A percentile compares a stretch with the other conserved stretches of the same genome.
Evolutionary conservation across 352 stramenopile species (phyloP).

Genomic region (Pythium sp.): DNA sequence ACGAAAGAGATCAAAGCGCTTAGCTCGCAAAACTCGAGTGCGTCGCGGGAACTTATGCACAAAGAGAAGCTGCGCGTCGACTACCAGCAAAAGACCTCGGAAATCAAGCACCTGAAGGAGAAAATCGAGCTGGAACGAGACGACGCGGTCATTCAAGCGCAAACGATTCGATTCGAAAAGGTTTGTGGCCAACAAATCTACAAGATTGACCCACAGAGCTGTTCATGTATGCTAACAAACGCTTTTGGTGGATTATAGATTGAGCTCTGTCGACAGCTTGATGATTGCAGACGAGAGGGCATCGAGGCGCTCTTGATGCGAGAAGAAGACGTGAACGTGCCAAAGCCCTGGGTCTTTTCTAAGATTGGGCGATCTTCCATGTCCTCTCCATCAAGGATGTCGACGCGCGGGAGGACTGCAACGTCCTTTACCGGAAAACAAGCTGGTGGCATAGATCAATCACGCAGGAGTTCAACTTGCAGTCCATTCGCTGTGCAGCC

Average conservation of each 20-base stretch:
- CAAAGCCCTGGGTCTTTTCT: conserved; percentile 42
- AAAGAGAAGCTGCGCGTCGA: conserved; percentile 55
- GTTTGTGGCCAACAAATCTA: conserved; percentile 12
- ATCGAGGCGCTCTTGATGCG: conserved; percentile 56
- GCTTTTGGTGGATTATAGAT: conserved; percentile 9
- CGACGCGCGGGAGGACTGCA: neutral
- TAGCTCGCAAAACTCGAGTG: conserved; percentile 43
- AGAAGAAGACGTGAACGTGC: conserved; percentile 66
- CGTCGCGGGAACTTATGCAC: conserved; percentile 46
- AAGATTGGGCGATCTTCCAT: conserved; percentile 19
- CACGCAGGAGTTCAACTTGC: conserved; percentile 19
- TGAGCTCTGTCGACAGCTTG: conserved; percentile 33
- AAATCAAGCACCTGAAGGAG: conserved; percentile 47
- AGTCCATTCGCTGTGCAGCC: conserved; percentile 12
- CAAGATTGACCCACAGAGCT: neutral
- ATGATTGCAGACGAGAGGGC: conserved; percentile 40
- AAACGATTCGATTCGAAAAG: conserved; percentile 42
- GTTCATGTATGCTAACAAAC: neutral
- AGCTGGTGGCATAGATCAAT: conserved; percentile 11
- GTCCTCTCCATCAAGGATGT: neutral
- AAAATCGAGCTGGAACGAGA: conserved; percentile 53
- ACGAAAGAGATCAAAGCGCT: conserved; percentile 48
- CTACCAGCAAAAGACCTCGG: conserved; percentile 47
- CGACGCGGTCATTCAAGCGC: conserved; percentile 41
- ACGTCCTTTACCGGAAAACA: neutral